Conservation (phyloP, 106 monocot genomes). For the Triglochin maritima region DNA sequence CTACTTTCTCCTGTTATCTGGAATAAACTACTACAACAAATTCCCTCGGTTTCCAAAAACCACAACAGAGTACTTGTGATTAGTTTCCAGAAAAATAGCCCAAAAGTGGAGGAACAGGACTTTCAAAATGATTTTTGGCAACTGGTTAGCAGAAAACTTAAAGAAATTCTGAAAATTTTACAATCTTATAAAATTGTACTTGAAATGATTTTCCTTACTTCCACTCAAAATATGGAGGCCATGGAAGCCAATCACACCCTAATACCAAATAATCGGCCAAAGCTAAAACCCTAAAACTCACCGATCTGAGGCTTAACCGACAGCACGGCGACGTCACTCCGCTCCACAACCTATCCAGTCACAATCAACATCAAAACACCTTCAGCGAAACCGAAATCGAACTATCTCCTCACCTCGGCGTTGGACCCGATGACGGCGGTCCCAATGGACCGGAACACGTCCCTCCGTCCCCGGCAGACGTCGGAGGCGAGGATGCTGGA, state of each 20-base stretch:
- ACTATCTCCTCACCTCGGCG: constrained; percentile 30
- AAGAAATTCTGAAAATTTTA: too few species aligned
- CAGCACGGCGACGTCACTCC: constrained; percentile 67
- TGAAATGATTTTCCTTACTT: neutral
- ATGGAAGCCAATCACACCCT: neutral
- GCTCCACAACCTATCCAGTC: constrained; percentile 46
- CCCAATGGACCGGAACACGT: constrained; percentile 59
- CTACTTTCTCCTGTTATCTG: too few species aligned
- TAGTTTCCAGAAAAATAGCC: too few species aligned
- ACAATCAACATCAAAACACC: neutral
- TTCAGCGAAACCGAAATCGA: neutral
- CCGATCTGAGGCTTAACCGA: constrained; percentile 92
- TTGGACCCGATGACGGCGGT: constrained; percentile 40
- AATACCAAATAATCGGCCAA: neutral
- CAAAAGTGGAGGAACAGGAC: too few species aligned
- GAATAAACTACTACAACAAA: too few species aligned
- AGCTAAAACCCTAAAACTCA: constrained; percentile 16
- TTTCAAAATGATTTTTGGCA: too few species aligned
- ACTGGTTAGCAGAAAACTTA: too few species aligned
- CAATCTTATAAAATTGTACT: neutral
- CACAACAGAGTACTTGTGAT: too few species aligned
- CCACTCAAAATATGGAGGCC: neutral
- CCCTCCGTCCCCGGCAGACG: constrained; percentile 29
- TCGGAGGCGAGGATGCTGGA: constrained; percentile 56
- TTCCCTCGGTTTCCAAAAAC: too few species aligned